Conservation (phyloP, 768 basidiomycete species). For the Boletus eberwhitei region DNA sequence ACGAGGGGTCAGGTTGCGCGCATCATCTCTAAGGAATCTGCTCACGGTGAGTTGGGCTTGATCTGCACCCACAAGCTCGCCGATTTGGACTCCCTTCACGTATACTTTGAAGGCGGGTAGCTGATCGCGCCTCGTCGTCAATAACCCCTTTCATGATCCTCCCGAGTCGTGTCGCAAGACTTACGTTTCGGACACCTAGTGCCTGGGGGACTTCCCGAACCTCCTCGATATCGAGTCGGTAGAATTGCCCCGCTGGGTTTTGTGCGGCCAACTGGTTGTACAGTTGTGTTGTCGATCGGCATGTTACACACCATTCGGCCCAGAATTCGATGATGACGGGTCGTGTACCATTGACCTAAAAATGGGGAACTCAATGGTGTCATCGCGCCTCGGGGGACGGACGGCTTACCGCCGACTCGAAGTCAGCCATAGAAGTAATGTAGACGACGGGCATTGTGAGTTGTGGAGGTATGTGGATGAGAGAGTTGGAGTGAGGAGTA, state of each 20-base stretch:
- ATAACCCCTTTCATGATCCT: conserved; percentile 12
- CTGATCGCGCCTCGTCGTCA: conserved; percentile 18
- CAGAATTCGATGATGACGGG: conserved; percentile 32
- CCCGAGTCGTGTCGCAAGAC: conserved; percentile 1
- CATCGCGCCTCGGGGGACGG: not conserved
- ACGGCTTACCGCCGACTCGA: conserved; percentile 20
- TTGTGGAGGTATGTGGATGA: conserved; percentile 10
- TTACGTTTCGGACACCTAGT: conserved; percentile 25
- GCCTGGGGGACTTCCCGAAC: conserved; percentile 23
- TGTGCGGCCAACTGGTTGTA: conserved; percentile 27
- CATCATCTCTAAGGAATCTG: conserved; percentile 2
- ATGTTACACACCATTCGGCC: conserved; percentile 31
- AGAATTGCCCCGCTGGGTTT: conserved; percentile 26
- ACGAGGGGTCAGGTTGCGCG: conserved; percentile 18
- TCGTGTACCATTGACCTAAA: conserved; percentile 18
- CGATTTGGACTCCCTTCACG: conserved; percentile 30
- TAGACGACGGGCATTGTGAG: conserved; percentile 22
- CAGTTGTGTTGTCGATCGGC: conserved; percentile 16
- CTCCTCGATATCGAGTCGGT: conserved; percentile 32
- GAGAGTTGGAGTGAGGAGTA: conserved; percentile 10
- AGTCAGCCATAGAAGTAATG: conserved; percentile 28
- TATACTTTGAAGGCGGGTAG: conserved; percentile 31
- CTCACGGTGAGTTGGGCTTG: conserved; percentile 23
- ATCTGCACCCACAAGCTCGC: conserved; percentile 29
- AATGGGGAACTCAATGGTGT: conserved; percentile 4